Evolutionary conservation across 192 early-diverging fungal genomes (phyloP).

Genomic region (Rhizoclosmatium sp.): DNA sequence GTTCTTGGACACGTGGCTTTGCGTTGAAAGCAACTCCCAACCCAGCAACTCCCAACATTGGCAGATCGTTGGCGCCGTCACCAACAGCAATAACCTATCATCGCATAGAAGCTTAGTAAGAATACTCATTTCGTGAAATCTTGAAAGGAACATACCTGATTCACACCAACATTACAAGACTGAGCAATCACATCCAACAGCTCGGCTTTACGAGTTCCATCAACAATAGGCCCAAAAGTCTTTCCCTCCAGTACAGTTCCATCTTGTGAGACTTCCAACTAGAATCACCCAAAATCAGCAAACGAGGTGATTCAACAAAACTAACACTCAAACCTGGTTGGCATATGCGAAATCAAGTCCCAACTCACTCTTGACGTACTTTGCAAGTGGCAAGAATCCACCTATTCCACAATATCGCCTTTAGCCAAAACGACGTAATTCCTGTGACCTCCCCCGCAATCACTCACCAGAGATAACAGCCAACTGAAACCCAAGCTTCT

Average conservation of each 20-base stretch:
- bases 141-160: slow-evolving; percentile 63
- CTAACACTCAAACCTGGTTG: slow-evolving; percentile 69
- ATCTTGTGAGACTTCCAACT: slow-evolving; percentile 86
- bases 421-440: background rate
- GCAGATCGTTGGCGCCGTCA: slow-evolving; percentile 97
- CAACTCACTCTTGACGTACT: slow-evolving; percentile 88
- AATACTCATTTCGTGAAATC: slow-evolving; percentile 15
- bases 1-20: slow-evolving; percentile 94
- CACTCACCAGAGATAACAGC: slow-evolving; percentile 89
- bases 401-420: slow-evolving; percentile 46
- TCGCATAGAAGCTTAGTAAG: background rate
- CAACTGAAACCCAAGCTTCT: slow-evolving; percentile 91
- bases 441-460: background rate
- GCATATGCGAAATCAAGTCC: slow-evolving; percentile 98
- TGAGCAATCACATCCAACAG: slow-evolving; percentile 95
- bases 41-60: slow-evolving; percentile 93
- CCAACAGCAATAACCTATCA: slow-evolving; percentile 90
- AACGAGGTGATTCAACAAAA: background rate
- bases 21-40: slow-evolving; percentile 98
- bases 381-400: slow-evolving; percentile 94
- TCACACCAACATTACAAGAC: slow-evolving; percentile 81
- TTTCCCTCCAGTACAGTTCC: slow-evolving; percentile 86
- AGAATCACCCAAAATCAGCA: slow-evolving; percentile 5
- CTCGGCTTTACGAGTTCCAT: slow-evolving; percentile 93
- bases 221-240: slow-evolving; percentile 88